A percentile compares a stretch with the other conserved stretches of the same genome.
Evolutionary conservation across 2,329 filamentous ascomycete species (phyloP).

Genomic region (Lojkania enalia): DNA sequence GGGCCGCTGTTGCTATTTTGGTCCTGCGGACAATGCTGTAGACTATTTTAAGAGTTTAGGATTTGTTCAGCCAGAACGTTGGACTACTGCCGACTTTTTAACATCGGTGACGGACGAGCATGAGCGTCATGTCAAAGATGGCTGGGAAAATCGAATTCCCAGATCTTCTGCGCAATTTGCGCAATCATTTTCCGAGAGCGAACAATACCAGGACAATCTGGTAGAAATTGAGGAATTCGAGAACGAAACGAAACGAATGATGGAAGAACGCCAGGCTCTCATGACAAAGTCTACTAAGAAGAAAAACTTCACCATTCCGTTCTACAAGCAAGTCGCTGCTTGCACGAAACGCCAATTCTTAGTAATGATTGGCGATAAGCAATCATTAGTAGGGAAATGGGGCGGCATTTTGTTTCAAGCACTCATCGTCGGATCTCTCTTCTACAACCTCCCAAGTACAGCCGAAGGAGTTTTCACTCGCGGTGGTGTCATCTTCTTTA

Average conservation of each 20-base stretch:
- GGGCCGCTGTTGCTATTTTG: conserved; percentile 60
- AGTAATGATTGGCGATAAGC: conserved; percentile 58
- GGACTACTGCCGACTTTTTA: conserved; percentile 72
- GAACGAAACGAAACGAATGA: conserved; percentile 34
- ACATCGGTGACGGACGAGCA: conserved; percentile 69
- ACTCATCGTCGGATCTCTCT: conserved; percentile 50
- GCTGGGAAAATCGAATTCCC: conserved; percentile 61
- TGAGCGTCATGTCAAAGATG: conserved; percentile 59
- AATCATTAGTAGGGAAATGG: conserved; percentile 57
- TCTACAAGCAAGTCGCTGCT: conserved; percentile 45
- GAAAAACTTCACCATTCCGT: conserved; percentile 47
- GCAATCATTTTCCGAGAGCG: conserved; percentile 43
- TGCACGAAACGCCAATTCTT: conserved; percentile 50
- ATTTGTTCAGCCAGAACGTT: conserved; percentile 67
- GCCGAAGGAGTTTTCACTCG: conserved; percentile 61
- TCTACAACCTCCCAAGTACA: conserved; percentile 58
- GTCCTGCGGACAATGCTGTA: conserved; percentile 61
- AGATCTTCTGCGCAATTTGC: conserved; percentile 60
- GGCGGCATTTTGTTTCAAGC: conserved; percentile 49
- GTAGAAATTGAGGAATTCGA: conserved; percentile 47
- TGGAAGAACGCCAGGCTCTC: conserved; percentile 36
- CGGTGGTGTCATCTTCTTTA: conserved; percentile 65
- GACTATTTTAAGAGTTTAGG: conserved; percentile 69
- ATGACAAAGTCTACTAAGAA: conserved; percentile 44
- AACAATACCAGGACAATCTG: conserved; percentile 43